These are phyloP conservation scores for Aspergillus conjunctus DNA, from an alignment of 495 filamentous ascomycete species.

Conservation along the genomic window DNA sequence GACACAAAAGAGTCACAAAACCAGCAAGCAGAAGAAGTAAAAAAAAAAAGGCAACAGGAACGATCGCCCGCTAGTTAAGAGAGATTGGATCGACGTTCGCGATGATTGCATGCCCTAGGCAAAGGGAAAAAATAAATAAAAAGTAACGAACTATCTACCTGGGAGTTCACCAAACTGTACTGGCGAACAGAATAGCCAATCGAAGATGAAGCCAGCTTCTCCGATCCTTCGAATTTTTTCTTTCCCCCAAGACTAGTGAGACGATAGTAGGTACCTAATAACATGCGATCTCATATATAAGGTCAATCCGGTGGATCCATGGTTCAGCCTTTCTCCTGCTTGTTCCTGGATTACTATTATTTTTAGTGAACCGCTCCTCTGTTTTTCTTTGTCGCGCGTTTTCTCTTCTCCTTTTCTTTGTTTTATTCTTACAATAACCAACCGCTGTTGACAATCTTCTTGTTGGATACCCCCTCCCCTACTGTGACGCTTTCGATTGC, in stretches of 20 bases:
- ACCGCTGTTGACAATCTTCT: too few relatives aligned
- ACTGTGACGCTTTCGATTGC: too few relatives aligned
- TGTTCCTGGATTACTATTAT: conserved; percentile 4
- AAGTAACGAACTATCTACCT: too few relatives aligned
- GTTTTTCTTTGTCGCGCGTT: conserved; percentile 10
- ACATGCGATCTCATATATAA: conserved; percentile 7
- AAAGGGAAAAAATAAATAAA: neutral
- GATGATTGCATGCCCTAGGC: neutral
- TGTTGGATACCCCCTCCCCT: too few relatives aligned
- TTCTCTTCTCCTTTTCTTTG: neutral
- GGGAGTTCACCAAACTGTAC: too few relatives aligned
- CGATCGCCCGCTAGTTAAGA: conserved; percentile 4
- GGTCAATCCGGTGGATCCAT: conserved; percentile 14
- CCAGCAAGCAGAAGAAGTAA: conserved; percentile 1
- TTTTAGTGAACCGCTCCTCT: neutral
- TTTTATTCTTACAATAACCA: neutral
- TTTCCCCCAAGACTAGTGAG: neutral
- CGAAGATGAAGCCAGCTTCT: neutral
- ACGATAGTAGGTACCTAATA: conserved; percentile 3
- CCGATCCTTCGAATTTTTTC: neutral
- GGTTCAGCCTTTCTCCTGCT: conserved; percentile 21
- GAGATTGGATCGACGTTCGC: neutral
- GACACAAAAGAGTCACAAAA: neutral
- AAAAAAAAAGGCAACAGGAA: conserved; percentile 15
- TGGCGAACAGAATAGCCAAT: neutral